Conservation (phyloP, 306 rosid genomes). For the Medicago lupulina region DNA sequence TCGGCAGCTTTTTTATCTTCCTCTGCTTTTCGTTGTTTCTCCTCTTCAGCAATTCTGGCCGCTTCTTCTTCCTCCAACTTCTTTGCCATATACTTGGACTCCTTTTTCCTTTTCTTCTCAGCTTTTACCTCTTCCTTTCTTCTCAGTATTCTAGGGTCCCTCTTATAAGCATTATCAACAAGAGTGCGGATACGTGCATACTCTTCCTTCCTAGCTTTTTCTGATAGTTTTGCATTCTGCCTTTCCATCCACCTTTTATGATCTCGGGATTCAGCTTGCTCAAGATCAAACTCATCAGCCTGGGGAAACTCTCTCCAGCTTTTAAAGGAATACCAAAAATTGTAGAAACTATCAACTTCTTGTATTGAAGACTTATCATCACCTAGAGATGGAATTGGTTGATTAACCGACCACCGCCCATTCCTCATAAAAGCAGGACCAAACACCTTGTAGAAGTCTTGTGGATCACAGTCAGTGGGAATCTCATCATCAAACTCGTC, state of each 20-base stretch:
- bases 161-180: conserved; percentile 92
- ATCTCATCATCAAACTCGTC: conserved; percentile 97
- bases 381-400: conserved; percentile 79
- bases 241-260: conserved; percentile 99
- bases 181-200: conserved; percentile 79
- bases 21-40: conserved; percentile 72
- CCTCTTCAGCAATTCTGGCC: conserved; percentile 84
- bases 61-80: conserved; percentile 92
- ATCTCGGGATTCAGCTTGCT: conserved; percentile 97
- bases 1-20: conserved; percentile 86
- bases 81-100: conserved; percentile 82
- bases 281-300: conserved; percentile 91
- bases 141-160: conserved; percentile 86
- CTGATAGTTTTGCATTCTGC: conserved; percentile 90
- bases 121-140: conserved; percentile 92
- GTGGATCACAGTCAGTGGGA: conserved; percentile 94
- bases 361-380: conserved; percentile 72
- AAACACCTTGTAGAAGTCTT: conserved; percentile 91
- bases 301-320: conserved; percentile 99
- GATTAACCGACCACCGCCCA: conserved; percentile 91
- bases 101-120: conserved; percentile 87
- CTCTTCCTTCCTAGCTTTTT: conserved; percentile 97
- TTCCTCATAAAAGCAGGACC: conserved; percentile 95
- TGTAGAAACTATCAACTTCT: conserved; percentile 82
- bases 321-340: conserved; percentile 91